Evolutionary conservation across 768 basidiomycete species (phyloP), one percentile per base, ranked within the genome.

Genomic region (Leucogyrophana mollusca): DNA sequence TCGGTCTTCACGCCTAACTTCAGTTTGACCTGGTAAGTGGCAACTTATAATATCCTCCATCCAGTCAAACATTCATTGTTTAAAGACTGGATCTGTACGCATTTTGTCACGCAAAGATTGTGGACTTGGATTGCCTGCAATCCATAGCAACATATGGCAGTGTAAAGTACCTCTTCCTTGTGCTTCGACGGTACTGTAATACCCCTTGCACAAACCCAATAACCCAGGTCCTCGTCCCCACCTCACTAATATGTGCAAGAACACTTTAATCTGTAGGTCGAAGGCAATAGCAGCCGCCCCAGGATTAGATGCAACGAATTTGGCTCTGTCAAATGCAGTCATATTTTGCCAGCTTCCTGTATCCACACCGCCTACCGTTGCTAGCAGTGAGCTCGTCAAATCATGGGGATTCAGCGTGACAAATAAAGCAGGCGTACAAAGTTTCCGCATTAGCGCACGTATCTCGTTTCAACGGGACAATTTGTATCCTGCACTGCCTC

Each of bases 361-460:
- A 7, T 35, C n/a, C 34, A 24, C 10, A 40, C 52, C 52, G 54
- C 32, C 32, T 9, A 33, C 9, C 9, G n/a, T 9, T 9, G 9
- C 32, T 9, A 33, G 9, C 7, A 77, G 1, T 4, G 73, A 71
- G 54, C 68, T 72, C 30, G 71, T 61, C 0, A 71, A 52, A 47
- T 73, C 72, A 17, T 65, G 63, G 24, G 74, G 74, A 57, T 76
- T 76, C 6, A 74, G 61, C 0, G 74, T 78, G 2, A 78, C 45
- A 49, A 59, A 78, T 22, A 76, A 70, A 20, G 51, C 65, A 9
- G 74, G 73, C 2, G 69, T 8, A 0, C 74, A 72, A 13, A 63
- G 50, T 2, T 56, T 49, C 9, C 61, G 55, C 33, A 67, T 72
- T 16, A 73, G 27, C 2, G 40, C 59, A 3, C 61, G 40, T 17